Base-by-base conservation (phyloP, 495 filamentous ascomycete species). In the Cladorrhinum samala region DNA sequence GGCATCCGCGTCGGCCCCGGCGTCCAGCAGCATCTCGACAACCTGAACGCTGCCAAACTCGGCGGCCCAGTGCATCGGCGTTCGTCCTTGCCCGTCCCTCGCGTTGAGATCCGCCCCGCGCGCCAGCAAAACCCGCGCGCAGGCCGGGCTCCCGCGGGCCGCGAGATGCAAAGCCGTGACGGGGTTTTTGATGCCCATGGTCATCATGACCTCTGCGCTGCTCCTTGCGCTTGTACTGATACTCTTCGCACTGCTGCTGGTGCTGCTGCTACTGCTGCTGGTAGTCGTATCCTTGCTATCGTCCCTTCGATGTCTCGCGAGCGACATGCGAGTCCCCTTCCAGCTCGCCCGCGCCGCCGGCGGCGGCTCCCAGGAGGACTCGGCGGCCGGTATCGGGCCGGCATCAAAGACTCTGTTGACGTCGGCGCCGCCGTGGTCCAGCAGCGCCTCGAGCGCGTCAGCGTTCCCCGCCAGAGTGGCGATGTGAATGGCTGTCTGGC, bases 111-210 rank as follows among this genome's bases (percentile, higher is more conserved):
- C 46, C 1, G 62, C 64, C 4, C 54, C 56, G 1, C 16, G n/a
- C 1, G 50, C 30, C 13, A 66, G 44, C 2, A 66, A 36, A 0
- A 60, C 13, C 0, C 25, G 19, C 0, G 50, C 47, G 50, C 46
- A 62, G 1, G 24, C 42, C 9, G 24, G 8, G 18, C 42, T 56
- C 13, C n/a, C 50, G 2, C 43, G 19, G 9, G 62, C 56, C 7
- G 62, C 56, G 6, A 62, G 49, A 30, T 65, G 59, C 16, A 65
- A 38, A 4, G 59, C 50, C 1, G 59, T 54, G 18, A 65, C 55
- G 0, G 55, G 49, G n/a, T 55, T 17, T 14, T 19, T 40, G 25
- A 14, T 30, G 6, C 36, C n/a, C n/a, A n/a, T n/a, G n/a, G n/a
- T n/a, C n/a, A n/a, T n/a, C n/a, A n/a, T n/a, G n/a, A n/a, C 7